Evolutionary conservation across 2,329 filamentous ascomycete genomes (phyloP).

Genomic region (Venturia asperata): DNA sequence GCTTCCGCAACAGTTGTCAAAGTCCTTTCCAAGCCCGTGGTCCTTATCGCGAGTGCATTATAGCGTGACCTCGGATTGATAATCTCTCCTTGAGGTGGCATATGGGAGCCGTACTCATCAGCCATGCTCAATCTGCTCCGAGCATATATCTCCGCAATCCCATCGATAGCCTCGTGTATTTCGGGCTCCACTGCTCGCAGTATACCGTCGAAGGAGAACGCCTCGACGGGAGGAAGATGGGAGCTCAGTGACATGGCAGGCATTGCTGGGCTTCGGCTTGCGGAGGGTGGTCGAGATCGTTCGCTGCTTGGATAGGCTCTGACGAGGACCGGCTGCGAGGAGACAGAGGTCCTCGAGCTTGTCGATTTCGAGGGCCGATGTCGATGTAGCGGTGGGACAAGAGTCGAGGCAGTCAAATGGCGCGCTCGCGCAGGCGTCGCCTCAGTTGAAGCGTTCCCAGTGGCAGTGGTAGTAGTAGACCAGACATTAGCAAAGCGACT

Average conservation of each 20-base stretch:
- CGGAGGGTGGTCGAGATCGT: conserved; percentile 30
- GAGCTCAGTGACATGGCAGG: conserved; percentile 2
- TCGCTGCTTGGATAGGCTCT: conserved; percentile 35
- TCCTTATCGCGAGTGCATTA: conserved; percentile 30
- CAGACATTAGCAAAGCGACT: conserved; percentile 13
- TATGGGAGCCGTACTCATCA: conserved; percentile 56
- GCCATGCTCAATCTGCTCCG: conserved; percentile 54
- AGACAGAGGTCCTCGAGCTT: conserved; percentile 33
- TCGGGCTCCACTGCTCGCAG: conserved; percentile 52
- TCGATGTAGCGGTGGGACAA: conserved; percentile 7
- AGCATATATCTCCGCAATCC: conserved; percentile 57
- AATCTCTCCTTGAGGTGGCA: conserved; percentile 40
- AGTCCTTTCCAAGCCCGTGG: conserved; percentile 31
- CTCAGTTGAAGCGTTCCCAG: conserved; percentile 9
- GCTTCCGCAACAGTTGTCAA: conserved; percentile 43
- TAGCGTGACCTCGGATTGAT: conserved; percentile 26
- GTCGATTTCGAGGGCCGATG: conserved; percentile 29
- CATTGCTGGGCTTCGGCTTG: conserved; percentile 9
- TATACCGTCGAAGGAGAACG: conserved; percentile 51
- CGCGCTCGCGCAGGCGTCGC: neutral
- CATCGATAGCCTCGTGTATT: conserved; percentile 51
- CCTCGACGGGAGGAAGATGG: conserved; percentile 40
- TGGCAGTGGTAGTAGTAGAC: neutral
- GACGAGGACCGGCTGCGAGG: conserved; percentile 40
- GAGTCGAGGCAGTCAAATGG: conserved; percentile 5